Evolutionary conservation across 495 filamentous ascomycete genomes (phyloP).

Genomic region (Hypoxylon perforatum): DNA sequence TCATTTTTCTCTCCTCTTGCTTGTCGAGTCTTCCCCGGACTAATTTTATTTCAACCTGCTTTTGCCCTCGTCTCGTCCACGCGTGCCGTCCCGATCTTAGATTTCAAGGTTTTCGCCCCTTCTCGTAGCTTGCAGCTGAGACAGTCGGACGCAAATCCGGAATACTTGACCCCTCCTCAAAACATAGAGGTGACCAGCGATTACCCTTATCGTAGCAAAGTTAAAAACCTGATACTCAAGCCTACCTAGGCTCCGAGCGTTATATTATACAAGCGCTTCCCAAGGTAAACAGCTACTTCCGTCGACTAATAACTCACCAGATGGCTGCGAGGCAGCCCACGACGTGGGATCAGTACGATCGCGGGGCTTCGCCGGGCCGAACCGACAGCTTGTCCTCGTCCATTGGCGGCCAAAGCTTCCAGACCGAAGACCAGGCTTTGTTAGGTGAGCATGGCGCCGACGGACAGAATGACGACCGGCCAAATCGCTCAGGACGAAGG

Average conservation of each 20-base stretch:
- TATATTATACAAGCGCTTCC: background rate
- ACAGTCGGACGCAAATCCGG: background rate
- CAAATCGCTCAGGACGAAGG: slow-evolving; percentile 53
- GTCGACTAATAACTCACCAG: background rate
- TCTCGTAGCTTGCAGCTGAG: background rate
- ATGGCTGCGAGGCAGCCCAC: slow-evolving; percentile 56
- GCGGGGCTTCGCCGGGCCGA: slow-evolving; percentile 45
- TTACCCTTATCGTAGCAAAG: too few relatives aligned
- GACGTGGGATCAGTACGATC: slow-evolving; percentile 64
- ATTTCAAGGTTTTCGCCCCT: background rate
- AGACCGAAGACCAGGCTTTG: slow-evolving; percentile 54
- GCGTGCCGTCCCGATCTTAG: background rate
- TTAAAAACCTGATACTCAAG: background rate
- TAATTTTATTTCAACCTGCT: background rate
- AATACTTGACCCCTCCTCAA: too few relatives aligned
- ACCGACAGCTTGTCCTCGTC: slow-evolving; percentile 53
- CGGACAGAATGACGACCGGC: slow-evolving; percentile 47
- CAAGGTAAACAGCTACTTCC: background rate
- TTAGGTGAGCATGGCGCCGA: slow-evolving; percentile 48
- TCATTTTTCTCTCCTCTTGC: slow-evolving; percentile 5
- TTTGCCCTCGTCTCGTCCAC: background rate
- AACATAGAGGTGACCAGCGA: too few relatives aligned
- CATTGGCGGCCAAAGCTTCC: slow-evolving; percentile 46
- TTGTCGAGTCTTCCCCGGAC: slow-evolving; percentile 7
- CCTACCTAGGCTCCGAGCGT: background rate